Evolutionary conservation across 2,329 filamentous ascomycete genomes (phyloP), one percentile per base, ranked within the genome.

Genomic region (Fusarium torulosum): DNA sequence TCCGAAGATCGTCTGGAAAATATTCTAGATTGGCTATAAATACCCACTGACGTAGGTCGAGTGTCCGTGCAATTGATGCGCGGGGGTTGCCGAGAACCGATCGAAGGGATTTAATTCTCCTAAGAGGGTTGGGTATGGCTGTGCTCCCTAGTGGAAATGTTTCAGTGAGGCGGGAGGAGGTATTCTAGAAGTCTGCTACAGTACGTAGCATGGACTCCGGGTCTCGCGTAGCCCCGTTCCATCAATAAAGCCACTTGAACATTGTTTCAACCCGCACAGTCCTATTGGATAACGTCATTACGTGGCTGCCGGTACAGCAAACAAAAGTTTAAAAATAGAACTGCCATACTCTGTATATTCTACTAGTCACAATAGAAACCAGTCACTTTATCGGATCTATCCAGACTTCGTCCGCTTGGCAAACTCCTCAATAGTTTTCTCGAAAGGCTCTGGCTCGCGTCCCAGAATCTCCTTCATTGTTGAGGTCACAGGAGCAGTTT

Each of bases 381-480:
- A n/a, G 15, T 10, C n/a, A 23, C 4, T 35, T 6, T n/a, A 11
- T 20, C 21, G 33, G 23, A 29, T 47, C 6, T 17, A 41, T 10
- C 8, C 58, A 31, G 20, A 33, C 20, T 3, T 44, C 11, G 27
- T 50, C 29, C 10, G 25, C 25, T 63, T 46, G 1, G 17, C 38
- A 15, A 63, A 29, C 10, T 52, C 49, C 6, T 41, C 33, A 25
- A 69, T 41, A 2, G 67, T 68, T 10, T 7, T 61, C 8, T 67
- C 67, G 27, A 65, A 70, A 2, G 35, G 13, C n/a, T 70, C 67
- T 0, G 63, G 63, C 2, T 67, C 67, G 0, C 67, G 42, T 19
- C 59, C 67, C 3, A 70, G 1, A 6, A 69, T 11, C 3, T 70
- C 35, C 0, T 23, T 20, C 29, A 62, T 17, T 0, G 49, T 68